Evolutionary conservation across 2,329 filamentous ascomycete genomes (phyloP), one percentile per base, ranked within the genome.

Genomic region (Exserohilum turcica): DNA sequence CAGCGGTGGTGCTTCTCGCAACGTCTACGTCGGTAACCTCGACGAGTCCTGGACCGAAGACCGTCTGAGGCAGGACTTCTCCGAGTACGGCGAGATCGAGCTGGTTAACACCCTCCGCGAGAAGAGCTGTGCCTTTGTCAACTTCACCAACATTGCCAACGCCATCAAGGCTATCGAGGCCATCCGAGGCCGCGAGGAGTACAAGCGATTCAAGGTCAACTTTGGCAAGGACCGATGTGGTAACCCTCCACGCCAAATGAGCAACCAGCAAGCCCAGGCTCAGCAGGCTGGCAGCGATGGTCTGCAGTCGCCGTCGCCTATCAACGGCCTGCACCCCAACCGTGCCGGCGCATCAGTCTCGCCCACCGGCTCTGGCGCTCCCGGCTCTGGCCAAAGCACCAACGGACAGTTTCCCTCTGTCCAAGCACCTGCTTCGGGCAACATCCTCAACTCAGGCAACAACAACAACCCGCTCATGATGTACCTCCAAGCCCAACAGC

Each of bases 81-180:
- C 92, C 29, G 93, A 97, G 74, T 97, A 91, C 68, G 94, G 94
- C 62, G 94, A 99, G 77, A 97, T 99, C 69, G 94, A 99, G 78
- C 81, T 99, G 60, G 92, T 99, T 59, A 99, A 99, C 78, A 90
- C 94, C 13, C 81, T 99, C 55, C 88, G 94, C 48, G 94, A 99
- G 82, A 99, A 99, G 86, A 97, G 92, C 79, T 99, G 94, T 75
- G 94, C 94, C 0, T 99, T 99, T 74, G 94, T 99, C 74, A 99
- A 99, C 80, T 99, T 99, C 76, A 99, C 94, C 72, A 99, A 99
- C 79, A 99, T 99, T 73, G 94, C 94, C 72, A 99, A 99, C 67
- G 94, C 94, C 44, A 99, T 99, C 82, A 99, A 99, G 81, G 94
- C 94, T 1, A 99, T 99, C 61, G 94, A 99, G 77, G 94, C 92